These are phyloP conservation scores for Coemansia sp. DNA, from an alignment of 192 early-diverging fungal genomes.

Conservation along the genomic window DNA sequence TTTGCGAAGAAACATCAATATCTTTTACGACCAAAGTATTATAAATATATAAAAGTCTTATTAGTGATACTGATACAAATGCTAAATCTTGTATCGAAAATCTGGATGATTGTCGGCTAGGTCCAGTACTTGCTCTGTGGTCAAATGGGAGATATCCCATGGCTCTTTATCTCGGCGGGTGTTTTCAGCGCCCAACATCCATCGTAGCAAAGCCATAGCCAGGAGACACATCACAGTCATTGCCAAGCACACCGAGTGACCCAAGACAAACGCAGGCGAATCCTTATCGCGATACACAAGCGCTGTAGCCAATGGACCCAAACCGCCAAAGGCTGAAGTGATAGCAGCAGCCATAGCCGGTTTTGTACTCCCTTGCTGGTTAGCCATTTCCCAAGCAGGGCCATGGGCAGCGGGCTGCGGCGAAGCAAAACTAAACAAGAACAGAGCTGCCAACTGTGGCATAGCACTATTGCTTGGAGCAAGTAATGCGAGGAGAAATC, in stretches of 20 bases:
- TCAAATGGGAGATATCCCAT: conserved; percentile 19
- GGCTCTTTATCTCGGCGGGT: conserved; percentile 19
- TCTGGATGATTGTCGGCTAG: conserved; percentile 51
- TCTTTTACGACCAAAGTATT: too few species aligned
- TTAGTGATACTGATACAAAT: not conserved
- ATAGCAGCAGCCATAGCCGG: conserved; percentile 51
- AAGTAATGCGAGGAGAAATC: conserved; percentile 37
- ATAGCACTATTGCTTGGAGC: conserved; percentile 1
- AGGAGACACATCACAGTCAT: conserved; percentile 32
- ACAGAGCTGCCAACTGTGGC: conserved; percentile 31
- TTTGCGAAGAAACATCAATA: too few species aligned
- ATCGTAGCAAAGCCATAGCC: conserved; percentile 22
- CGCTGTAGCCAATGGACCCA: conserved; percentile 48
- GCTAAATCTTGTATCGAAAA: conserved; percentile 45
- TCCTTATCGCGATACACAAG: conserved; percentile 54
- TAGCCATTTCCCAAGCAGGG: conserved; percentile 51
- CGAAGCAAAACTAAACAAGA: conserved; percentile 55
- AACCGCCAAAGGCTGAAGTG: conserved; percentile 36
- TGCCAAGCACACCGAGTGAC: conserved; percentile 44
- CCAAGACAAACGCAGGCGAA: conserved; percentile 29
- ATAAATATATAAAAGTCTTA: not conserved
- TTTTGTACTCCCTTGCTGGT: conserved; percentile 50
- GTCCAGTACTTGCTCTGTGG: conserved; percentile 29
- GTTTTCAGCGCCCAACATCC: conserved; percentile 30
- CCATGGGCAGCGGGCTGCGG: conserved; percentile 49